Evolutionary conservation across 345 rosid species (phyloP).

Genomic region (Salix brachista): DNA sequence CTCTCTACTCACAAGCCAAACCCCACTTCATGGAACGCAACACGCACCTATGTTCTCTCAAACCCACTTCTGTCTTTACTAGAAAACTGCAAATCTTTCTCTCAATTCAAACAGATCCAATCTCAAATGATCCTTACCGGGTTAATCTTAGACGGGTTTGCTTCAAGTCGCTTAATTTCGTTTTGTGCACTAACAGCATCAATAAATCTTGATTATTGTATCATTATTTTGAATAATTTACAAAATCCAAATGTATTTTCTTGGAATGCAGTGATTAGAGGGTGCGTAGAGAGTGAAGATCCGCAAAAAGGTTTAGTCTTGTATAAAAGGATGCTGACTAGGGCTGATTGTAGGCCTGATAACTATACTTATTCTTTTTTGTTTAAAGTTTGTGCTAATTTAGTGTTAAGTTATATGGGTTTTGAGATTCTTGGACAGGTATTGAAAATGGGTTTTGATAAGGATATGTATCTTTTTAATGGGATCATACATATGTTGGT

Average conservation of each 20-base stretch:
- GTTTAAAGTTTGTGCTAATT: conserved; percentile 52
- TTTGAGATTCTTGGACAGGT: conserved; percentile 60
- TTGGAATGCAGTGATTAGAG: conserved; percentile 75
- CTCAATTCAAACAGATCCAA: conserved; percentile 70
- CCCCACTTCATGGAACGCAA: conserved; percentile 41
- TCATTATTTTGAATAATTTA: conserved; percentile 41
- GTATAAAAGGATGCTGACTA: conserved; percentile 60
- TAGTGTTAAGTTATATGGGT: conserved; percentile 41
- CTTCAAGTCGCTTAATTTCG: conserved; percentile 60
- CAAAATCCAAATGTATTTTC: conserved; percentile 48
- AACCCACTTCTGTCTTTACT: conserved; percentile 55
- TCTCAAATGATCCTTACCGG: conserved; percentile 56
- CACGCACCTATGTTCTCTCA: conserved; percentile 41
- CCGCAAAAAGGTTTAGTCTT: conserved; percentile 39
- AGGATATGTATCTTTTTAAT: conserved; percentile 59
- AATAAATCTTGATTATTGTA: conserved; percentile 51
- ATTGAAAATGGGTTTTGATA: conserved; percentile 52
- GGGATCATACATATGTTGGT: conserved; percentile 57
- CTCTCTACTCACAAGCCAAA: conserved; percentile 42
- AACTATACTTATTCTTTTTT: conserved; percentile 65
- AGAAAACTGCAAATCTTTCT: conserved; percentile 48
- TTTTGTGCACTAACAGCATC: conserved; percentile 61
- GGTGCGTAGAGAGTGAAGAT: conserved; percentile 43
- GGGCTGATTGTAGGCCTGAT: conserved; percentile 55
- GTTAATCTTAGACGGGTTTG: conserved; percentile 46